These are phyloP conservation scores for Eucalyptus lansdowneana DNA, from an alignment of 345 rosid species.

Conservation along the genomic window DNA sequence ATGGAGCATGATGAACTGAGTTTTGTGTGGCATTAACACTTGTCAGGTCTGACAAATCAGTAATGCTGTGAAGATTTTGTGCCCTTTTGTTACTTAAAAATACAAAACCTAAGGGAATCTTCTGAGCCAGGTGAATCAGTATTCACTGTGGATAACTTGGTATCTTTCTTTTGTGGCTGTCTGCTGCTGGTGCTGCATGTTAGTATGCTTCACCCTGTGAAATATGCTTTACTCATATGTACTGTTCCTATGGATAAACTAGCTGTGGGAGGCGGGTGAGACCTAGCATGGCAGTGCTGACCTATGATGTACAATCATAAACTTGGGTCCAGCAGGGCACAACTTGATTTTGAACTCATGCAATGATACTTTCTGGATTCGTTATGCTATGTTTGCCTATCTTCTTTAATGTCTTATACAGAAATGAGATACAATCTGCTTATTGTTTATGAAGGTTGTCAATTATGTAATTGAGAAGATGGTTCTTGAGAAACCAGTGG, in stretches of 20 bases:
- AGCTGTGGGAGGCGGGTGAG: background rate
- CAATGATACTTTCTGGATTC: background rate
- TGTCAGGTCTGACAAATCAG: background rate
- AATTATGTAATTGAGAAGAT: conserved; percentile 90
- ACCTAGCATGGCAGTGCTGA: background rate
- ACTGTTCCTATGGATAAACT: background rate
- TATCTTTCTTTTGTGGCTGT: background rate
- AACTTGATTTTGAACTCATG: background rate
- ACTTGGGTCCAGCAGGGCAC: background rate
- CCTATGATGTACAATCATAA: background rate
- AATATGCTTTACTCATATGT: background rate
- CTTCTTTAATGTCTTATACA: background rate
- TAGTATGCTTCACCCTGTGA: background rate
- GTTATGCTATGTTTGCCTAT: background rate
- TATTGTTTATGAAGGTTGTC: conserved; percentile 54
- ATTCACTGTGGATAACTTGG: background rate
- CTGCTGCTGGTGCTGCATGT: background rate
- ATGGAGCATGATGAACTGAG: background rate
- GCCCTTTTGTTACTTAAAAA: background rate
- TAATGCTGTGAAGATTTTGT: background rate
- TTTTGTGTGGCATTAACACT: background rate
- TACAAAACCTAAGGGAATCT: background rate
- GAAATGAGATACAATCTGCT: background rate
- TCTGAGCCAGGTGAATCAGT: background rate
- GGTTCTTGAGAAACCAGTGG: conserved; percentile 77